Conservation (phyloP, 2,329 filamentous ascomycete genomes). For the Sporothrix brasiliensis region DNA sequence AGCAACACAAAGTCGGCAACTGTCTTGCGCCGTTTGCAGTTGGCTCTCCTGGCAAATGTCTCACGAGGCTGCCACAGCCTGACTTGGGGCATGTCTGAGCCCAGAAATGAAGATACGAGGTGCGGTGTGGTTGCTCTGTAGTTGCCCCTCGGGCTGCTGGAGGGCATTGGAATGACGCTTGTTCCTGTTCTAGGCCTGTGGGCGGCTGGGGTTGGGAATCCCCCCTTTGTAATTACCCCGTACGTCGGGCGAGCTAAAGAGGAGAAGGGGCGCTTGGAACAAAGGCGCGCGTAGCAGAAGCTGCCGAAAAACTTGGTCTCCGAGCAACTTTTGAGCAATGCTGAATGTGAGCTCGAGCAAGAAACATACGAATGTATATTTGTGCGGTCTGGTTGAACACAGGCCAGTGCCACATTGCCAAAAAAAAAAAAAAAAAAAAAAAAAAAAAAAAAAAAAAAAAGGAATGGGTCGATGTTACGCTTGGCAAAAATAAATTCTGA, state of each 20-base stretch:
- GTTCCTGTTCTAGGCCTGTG: not conserved
- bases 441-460: no score
- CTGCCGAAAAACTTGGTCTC: not conserved
- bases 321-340: constrained; percentile 1
- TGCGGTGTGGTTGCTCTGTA: constrained; percentile 21
- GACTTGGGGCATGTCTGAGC: not conserved
- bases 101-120: constrained; percentile 25
- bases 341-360: not conserved
- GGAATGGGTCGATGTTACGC: not conserved
- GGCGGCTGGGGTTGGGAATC: not conserved
- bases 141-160: constrained; percentile 3
- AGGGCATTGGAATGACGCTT: constrained; percentile 16
- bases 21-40: constrained; percentile 18
- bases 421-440: no score
- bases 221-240: no score
- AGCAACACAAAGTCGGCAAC: not conserved
- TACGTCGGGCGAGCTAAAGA: not conserved
- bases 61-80: not conserved
- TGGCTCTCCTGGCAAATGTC: not conserved
- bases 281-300: no score
- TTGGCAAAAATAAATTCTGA: not conserved
- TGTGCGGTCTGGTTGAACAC: not conserved
- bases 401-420: no score
- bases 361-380: not conserved
- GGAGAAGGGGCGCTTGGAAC: not conserved